Base-by-base conservation (phyloP, 1,284 basidiomycete species). In the Tausonia pullulans region DNA sequence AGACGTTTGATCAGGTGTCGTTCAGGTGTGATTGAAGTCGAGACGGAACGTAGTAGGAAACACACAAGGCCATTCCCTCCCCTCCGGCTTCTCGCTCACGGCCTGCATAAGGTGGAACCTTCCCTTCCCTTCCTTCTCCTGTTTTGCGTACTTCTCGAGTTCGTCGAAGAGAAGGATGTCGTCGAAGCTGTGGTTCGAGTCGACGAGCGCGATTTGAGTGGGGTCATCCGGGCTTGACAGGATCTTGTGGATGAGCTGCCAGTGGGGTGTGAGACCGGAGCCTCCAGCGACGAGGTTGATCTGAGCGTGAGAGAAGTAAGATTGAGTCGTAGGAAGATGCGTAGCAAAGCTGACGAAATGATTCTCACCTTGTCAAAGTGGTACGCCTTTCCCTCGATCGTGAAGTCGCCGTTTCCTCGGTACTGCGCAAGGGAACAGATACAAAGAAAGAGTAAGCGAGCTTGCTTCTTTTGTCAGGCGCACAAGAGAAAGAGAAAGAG, bases 101-200 rank as follows among this genome's bases (percentile, higher is more conserved):
- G 68, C 64, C 39, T 62, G 59, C 68, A 67, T 68, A 9, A 67
- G 46, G 53, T 67, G 62, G 63, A 69, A 67, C 58, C 52, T 53
- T 27, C 14, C 14, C n/a, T 9, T n/a, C 39, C 63, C 65, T 14
- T 68, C 63, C 6, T 51, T 48, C 53, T 67, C 58, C 11, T 62
- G 46, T 14, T 67, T 45, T 3, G 63, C 62, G 45, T 65, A 67
- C n/a, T 61, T 13, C 14, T 65, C 57, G 40, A 76, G 72, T 67
- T 75, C 66, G 63, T 77, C 74, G 57, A 70, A 69, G n/a, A 76
- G 69, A 27, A 77, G 69, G 54, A 76, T 75, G 68, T 77, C 75
- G 53, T 72, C 67, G 55, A 73, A 70, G 27, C 69, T 69, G 68
- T 72, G 72, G 72, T 77, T 77, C 58, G 71, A 70, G 69, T 75